These are phyloP conservation scores for Stemphylium vesicarium DNA, from an alignment of 2,329 filamentous ascomycete species.

Conservation along the genomic window DNA sequence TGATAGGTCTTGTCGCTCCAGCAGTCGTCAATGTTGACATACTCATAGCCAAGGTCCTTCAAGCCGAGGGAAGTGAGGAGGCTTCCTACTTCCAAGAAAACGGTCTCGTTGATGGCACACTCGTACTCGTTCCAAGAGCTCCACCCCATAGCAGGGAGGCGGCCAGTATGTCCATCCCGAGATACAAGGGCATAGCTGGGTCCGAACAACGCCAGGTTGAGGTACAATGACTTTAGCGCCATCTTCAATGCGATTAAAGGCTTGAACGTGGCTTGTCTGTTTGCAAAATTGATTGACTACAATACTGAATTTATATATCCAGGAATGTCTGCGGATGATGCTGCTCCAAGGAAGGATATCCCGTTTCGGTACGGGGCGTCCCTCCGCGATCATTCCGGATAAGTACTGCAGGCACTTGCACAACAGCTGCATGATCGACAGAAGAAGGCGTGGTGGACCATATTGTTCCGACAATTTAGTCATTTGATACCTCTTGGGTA, in stretches of 20 bases:
- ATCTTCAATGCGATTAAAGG: neutral
- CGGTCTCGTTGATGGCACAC: constrained; percentile 29
- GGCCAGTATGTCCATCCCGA: constrained; percentile 20
- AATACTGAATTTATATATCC: neutral
- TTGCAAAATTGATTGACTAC: neutral
- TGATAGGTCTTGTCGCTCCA: constrained; percentile 56
- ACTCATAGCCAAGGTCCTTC: constrained; percentile 39
- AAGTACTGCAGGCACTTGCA: neutral
- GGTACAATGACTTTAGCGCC: neutral
- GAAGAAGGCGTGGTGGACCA: no score
- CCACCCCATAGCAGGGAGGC: constrained; percentile 32
- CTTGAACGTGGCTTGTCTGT: neutral
- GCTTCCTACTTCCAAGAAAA: constrained; percentile 26
- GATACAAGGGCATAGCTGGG: constrained; percentile 10
- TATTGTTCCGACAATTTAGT: no score
- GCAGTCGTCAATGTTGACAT: constrained; percentile 68
- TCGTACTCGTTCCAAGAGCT: constrained; percentile 31
- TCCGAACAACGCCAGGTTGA: neutral
- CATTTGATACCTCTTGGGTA: no score
- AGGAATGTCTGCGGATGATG: neutral
- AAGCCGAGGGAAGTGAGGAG: constrained; percentile 25
- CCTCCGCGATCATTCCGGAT: neutral
- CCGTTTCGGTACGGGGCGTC: neutral
- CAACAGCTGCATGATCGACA: neutral
- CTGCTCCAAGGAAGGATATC: neutral